phyloP scores from a whole-genome alignment of 2,329 filamentous ascomycete species.

The Apiospora marii region DNA sequence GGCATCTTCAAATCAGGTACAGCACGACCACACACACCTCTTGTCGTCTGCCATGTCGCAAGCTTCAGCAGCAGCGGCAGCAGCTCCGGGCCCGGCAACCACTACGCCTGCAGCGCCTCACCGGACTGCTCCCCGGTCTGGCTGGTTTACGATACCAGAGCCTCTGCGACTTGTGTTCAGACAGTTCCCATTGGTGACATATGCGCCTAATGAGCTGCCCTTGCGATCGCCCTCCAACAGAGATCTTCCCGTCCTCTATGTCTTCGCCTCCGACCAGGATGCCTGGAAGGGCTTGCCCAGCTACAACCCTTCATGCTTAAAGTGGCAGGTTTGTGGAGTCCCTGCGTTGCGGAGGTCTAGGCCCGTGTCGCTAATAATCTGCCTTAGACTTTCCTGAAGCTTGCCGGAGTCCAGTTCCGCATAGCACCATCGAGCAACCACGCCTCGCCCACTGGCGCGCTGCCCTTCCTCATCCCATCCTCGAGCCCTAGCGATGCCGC shows the following conservation, averaged over 20 bases:
- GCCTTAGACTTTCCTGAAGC: conserved; percentile 79
- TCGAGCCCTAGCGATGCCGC: conserved; percentile 43
- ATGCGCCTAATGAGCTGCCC: conserved; percentile 77
- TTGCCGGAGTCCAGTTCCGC: conserved; percentile 73
- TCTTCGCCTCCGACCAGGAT: conserved; percentile 76
- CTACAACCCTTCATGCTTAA: conserved; percentile 91
- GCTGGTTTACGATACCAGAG: conserved; percentile 69
- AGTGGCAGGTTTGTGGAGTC: conserved; percentile 81
- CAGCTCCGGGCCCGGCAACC: conserved; percentile 15
- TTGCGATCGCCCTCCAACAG: conserved; percentile 52
- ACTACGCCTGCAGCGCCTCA: conserved; percentile 32
- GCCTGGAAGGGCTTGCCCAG: conserved; percentile 71
- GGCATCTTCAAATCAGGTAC: conserved; percentile 9
- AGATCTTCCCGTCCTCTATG: conserved; percentile 68
- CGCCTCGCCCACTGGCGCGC: conserved; percentile 85
- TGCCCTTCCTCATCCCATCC: conserved; percentile 82
- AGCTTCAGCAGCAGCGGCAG: neutral
- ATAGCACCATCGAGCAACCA: conserved; percentile 85
- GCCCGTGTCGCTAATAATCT: neutral
- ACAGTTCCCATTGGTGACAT: conserved; percentile 79
- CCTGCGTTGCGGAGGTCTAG: neutral
- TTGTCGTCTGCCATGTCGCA: neutral
- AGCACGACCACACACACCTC: conserved; percentile 1
- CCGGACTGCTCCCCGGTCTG: conserved; percentile 36
- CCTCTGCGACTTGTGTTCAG: conserved; percentile 87